Evolutionary conservation across 805 yeast genomes (phyloP), one percentile per base, ranked within the genome.

Genomic region (Hanseniaspora jakobsenii): DNA sequence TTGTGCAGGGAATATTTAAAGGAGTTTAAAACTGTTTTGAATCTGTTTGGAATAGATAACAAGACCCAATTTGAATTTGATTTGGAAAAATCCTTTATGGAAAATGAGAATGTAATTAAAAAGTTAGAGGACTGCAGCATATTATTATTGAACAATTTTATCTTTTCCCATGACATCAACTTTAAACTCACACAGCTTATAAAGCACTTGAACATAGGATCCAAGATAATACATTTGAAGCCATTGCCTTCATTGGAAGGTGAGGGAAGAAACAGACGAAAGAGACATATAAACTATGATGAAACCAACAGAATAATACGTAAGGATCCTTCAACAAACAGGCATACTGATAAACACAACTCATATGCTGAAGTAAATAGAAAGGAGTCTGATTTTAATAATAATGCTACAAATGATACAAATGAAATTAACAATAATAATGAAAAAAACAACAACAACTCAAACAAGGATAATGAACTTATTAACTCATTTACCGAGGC

Each of bases 131-230:
- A 69, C 30, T 77, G 86, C 48, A 81, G 83, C 57, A 81, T 85
- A 14, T 65, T 87, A 17, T 64, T 87, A 35, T 77, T 82, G 19
- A 87, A 87, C 60, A 87, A 87, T 58, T 87, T 83, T 58, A 66
- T 85, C 12, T 87, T 87, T 59, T 86, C 83, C 53, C 74, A 78
- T n/a, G 68, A 72, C 14, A 66, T 87, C 54, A 85, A 84, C 51
- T 69, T 66, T 42, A 72, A 72, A 44, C 83, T 85, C 18, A 75
- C 83, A 8, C 67, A 71, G 46, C 62, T 87, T 50, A 69, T 86
- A 38, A 66, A 69, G 48, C 76, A 77, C 27, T 62, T 81, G 43
- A 75, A 74, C 52, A 73, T 77, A 2, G 95, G 95, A 0, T 69
- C 93, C 16, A 80, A 76, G 52, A 78, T 87, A 43, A 77, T 87